phyloP scores from a whole-genome alignment of 345 rosid species.

The Lepidium aucheri region DNA sequence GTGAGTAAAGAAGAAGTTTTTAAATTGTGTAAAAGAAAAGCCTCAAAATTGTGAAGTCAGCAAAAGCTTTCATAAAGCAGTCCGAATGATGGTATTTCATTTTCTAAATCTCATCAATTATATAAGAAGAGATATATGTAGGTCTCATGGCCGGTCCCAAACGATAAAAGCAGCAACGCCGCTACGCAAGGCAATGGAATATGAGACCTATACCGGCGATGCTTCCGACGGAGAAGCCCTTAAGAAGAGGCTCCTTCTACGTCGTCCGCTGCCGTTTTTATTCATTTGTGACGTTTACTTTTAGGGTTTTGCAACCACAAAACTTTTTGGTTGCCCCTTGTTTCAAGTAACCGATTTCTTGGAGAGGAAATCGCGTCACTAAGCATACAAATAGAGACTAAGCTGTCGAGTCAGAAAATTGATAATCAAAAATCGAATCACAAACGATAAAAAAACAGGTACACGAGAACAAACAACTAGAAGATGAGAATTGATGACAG shows the following conservation, averaged over 20 bases:
- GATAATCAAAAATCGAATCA: not conserved
- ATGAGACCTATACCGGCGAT: conserved; percentile 19
- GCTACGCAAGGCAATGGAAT: conserved; percentile 37
- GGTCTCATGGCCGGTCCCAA: conserved; percentile 39
- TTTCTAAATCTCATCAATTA: not conserved
- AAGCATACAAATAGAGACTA: too few relatives aligned
- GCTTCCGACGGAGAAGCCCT: conserved; percentile 27
- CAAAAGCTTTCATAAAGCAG: not conserved
- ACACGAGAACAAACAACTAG: not conserved
- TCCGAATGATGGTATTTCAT: not conserved
- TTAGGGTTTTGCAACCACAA: conserved; percentile 35
- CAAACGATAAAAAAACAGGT: not conserved
- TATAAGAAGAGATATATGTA: not conserved
- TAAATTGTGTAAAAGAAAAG: not conserved
- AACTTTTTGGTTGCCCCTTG: conserved; percentile 22
- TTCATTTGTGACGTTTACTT: conserved; percentile 26
- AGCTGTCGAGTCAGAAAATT: too few relatives aligned
- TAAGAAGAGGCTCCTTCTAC: conserved; percentile 25
- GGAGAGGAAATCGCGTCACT: conserved; percentile 23
- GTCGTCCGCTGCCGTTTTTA: not conserved
- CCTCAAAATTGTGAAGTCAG: not conserved
- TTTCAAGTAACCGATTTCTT: conserved; percentile 12
- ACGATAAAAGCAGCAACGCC: conserved; percentile 39
- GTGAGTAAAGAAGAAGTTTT: too few relatives aligned
- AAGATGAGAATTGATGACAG: not conserved